Percentiles rank a stretch among this genome's conserved stretches.
phyloP scores from a whole-genome alignment of 768 basidiomycete genomes.

The Tylopilus rubrobrunneus region DNA sequence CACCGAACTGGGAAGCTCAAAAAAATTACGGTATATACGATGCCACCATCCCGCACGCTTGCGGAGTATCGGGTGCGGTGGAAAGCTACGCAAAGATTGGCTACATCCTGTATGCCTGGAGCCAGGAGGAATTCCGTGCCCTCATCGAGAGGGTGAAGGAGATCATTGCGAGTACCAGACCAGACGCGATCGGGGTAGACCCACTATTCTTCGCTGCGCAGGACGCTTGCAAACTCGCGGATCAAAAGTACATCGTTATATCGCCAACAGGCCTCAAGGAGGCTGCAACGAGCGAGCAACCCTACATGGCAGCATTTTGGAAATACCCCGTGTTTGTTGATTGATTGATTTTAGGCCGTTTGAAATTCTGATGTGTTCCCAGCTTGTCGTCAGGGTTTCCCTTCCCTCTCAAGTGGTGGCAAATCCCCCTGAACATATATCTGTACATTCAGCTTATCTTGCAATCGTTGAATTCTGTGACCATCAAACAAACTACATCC shows the following conservation, averaged over 20 bases:
- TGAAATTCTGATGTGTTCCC: background rate
- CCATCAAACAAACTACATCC: too few species aligned
- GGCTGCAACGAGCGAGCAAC: background rate
- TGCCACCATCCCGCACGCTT: background rate
- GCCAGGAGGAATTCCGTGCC: conserved; percentile 3
- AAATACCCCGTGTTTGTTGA: conserved; percentile 9
- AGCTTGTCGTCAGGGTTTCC: conserved; percentile 8
- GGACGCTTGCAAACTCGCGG: conserved; percentile 4
- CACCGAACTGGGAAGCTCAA: background rate
- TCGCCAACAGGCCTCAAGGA: conserved; percentile 1
- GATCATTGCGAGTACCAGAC: conserved; percentile 1
- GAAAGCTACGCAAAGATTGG: background rate
- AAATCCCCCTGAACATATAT: conserved; percentile 10
- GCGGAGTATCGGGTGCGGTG: conserved; percentile 3
- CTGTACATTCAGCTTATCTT: background rate
- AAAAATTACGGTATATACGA: background rate
- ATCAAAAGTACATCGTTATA: conserved; percentile 3
- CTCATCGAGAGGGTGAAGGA: background rate
- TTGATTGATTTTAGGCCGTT: background rate
- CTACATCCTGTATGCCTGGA: background rate
- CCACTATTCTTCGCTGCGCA: background rate
- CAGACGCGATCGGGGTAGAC: conserved; percentile 1
- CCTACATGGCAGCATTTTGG: background rate
- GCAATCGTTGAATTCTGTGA: too few species aligned
- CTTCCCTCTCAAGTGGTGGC: conserved; percentile 15